Evolutionary conservation across 176 grass and related monocot genomes (phyloP), one percentile per base, ranked within the genome.

Genomic region (Poa pratensis): DNA sequence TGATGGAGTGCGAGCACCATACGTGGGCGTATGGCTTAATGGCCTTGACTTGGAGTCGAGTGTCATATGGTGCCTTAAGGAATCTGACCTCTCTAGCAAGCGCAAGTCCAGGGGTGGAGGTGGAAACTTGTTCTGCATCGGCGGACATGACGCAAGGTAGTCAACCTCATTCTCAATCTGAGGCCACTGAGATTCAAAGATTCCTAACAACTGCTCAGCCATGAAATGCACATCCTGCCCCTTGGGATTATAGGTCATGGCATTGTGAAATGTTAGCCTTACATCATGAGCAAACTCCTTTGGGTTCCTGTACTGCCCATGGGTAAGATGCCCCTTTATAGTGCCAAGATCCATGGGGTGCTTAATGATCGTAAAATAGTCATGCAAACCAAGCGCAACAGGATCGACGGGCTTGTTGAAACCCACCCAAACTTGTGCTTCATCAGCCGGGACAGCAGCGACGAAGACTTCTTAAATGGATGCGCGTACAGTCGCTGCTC

Each of bases 331-430:
- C 7, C 22, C 83, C 85, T 93, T 95, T 54, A 98, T 89, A 3
- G 96, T 98, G 43, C 96, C 93, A 83, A 98, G 86, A 86, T 98
- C 96, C 96, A 98, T 98, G 3, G 96, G 96, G 55, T 90, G 87
- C 71, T 92, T 94, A 58, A 98, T 95, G 72, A 98, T 92, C 0
- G 17, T 67, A 63, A 86, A 87, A 83, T 98, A 98, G 60, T 98
- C 96, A 46, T 94, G 91, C 80, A 98, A 85, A 15, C 91, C 91
- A 79, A 98, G 96, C 17, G 74, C 89, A 37, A 79, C 87, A 23
- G 68, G 75, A 72, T 98, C 89, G 1, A 98, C 96, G 20, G 96
- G 96, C 49, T 92, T 95, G 83, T 95, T 98, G 52, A 98, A 98
- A 98, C 96, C 96, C 96, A 98, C 7, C 83, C 91, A 85, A 90